phyloP scores from a whole-genome alignment of 257 asterid genomes.

The Marsdenia floribunda region DNA sequence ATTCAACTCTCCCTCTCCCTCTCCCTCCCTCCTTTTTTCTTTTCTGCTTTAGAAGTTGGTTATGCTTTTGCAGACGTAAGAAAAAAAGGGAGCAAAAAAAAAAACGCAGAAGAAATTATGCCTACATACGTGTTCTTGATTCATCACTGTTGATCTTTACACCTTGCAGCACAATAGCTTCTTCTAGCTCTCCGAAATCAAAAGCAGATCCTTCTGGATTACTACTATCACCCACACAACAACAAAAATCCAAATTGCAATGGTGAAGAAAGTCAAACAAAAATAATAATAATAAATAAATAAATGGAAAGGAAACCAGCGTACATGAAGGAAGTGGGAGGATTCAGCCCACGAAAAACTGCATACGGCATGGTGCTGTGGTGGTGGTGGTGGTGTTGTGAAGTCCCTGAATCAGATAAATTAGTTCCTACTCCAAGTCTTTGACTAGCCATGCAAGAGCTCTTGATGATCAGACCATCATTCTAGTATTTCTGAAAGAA shows the following conservation, averaged over 20 bases:
- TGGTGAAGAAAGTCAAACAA: not conserved
- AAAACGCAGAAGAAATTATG: constrained; percentile 2
- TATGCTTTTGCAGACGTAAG: constrained; percentile 49
- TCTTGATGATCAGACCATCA: constrained; percentile 33
- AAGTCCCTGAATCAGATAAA: constrained; percentile 43
- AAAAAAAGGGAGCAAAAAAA: not conserved
- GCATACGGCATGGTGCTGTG: constrained; percentile 48
- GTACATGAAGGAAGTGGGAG: constrained; percentile 48
- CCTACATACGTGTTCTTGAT: constrained; percentile 58
- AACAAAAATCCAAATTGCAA: constrained; percentile 22
- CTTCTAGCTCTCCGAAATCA: constrained; percentile 89
- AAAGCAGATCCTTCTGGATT: constrained; percentile 66
- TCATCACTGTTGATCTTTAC: constrained; percentile 56
- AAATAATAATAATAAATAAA: not conserved
- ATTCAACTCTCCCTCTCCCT: constrained; percentile 29
- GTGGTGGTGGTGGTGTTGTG: constrained; percentile 36
- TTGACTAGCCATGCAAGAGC: constrained; percentile 76
- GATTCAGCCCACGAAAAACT: constrained; percentile 46
- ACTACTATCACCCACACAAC: constrained; percentile 23
- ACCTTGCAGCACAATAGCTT: constrained; percentile 76
- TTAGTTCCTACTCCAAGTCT: constrained; percentile 45
- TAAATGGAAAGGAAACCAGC: not conserved
- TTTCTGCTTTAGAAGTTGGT: constrained; percentile 20
- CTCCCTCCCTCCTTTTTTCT: too few species aligned
- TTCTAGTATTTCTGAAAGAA: constrained; percentile 13